Percentiles rank a stretch among this genome's conserved stretches.
These are phyloP conservation scores for Escovopsis sp. DNA, from an alignment of 2,329 filamentous ascomycete species.

Conservation along the genomic window DNA sequence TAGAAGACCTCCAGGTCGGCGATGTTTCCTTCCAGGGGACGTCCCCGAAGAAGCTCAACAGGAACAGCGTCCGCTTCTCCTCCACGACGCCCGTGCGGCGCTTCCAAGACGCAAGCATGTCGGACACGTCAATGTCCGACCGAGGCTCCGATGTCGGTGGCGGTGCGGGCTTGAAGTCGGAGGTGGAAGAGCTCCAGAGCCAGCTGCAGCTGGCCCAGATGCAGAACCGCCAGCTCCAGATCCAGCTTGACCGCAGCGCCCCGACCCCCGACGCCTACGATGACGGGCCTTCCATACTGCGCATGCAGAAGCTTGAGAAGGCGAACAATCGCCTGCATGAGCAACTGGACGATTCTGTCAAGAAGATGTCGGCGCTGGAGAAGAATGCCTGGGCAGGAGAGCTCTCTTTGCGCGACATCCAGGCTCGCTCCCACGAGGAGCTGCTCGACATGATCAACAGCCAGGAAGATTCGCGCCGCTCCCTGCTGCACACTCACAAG, in stretches of 20 bases:
- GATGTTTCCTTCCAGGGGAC: constrained; percentile 62
- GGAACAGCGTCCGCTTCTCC: constrained; percentile 43
- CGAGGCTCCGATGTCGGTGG: constrained; percentile 69
- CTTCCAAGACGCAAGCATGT: constrained; percentile 44
- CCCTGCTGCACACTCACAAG: constrained; percentile 72
- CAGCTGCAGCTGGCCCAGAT: constrained; percentile 88
- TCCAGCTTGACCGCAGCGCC: constrained; percentile 59
- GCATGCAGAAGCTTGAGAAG: constrained; percentile 82
- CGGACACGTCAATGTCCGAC: constrained; percentile 74
- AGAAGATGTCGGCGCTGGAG: constrained; percentile 82
- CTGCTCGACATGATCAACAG: constrained; percentile 84
- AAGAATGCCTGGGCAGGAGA: constrained; percentile 77
- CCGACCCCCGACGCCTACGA: constrained; percentile 51
- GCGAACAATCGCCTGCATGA: constrained; percentile 86
- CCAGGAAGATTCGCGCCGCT: constrained; percentile 77
- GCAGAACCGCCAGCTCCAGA: constrained; percentile 86
- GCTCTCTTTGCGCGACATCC: constrained; percentile 76
- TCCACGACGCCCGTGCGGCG: constrained; percentile 63
- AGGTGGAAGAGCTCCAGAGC: constrained; percentile 85
- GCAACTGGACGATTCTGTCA: constrained; percentile 84
- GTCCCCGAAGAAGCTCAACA: constrained; percentile 51
- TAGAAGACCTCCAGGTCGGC: constrained; percentile 81
- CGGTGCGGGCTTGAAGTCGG: constrained; percentile 78
- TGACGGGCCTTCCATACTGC: constrained; percentile 62
- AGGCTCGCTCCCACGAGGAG: constrained; percentile 88